phyloP scores from a whole-genome alignment of 495 filamentous ascomycete species.

The Rhizodiscina lignyota region DNA sequence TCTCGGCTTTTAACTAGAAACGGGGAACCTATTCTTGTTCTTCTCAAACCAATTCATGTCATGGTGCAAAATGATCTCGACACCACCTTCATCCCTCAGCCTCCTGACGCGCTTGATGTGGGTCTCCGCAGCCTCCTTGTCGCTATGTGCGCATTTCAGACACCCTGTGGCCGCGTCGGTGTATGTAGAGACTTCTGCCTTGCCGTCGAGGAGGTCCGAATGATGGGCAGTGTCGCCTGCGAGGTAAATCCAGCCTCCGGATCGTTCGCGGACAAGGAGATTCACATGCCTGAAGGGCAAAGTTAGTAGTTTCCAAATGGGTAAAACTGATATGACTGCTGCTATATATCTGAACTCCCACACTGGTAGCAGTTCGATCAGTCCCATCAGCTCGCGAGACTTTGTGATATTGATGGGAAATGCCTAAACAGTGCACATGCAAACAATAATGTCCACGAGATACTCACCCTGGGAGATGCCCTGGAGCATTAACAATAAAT shows the following conservation, averaged over 20 bases:
- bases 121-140: conserved; percentile 18
- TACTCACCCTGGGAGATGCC: too few species aligned
- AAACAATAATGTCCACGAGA: too few species aligned
- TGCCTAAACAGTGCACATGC: too few species aligned
- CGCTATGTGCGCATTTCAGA: conserved; percentile 26
- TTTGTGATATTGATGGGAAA: too few species aligned
- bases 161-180: conserved; percentile 16
- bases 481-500: conserved; percentile 27
- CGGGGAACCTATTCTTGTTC: too few species aligned
- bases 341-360: too few species aligned
- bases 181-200: conserved; percentile 27
- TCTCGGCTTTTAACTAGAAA: too few species aligned
- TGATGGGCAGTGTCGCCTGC: conserved; percentile 33
- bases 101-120: conserved; percentile 19
- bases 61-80: conserved; percentile 31
- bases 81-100: conserved; percentile 13
- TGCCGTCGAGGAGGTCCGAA: conserved; percentile 22
- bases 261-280: conserved; percentile 20
- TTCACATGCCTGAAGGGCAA: conserved; percentile 31
- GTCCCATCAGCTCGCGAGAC: too few species aligned
- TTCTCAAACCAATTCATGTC: conserved; percentile 22
- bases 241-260: conserved; percentile 23
- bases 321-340: too few species aligned
- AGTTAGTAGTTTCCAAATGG: too few species aligned
- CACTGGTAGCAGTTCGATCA: too few species aligned